A percentile compares a stretch with the other conserved stretches of the same genome.
These are phyloP conservation scores for Meyerozyma elateridarum DNA, from an alignment of 1,139 yeast species.

Conservation along the genomic window DNA sequence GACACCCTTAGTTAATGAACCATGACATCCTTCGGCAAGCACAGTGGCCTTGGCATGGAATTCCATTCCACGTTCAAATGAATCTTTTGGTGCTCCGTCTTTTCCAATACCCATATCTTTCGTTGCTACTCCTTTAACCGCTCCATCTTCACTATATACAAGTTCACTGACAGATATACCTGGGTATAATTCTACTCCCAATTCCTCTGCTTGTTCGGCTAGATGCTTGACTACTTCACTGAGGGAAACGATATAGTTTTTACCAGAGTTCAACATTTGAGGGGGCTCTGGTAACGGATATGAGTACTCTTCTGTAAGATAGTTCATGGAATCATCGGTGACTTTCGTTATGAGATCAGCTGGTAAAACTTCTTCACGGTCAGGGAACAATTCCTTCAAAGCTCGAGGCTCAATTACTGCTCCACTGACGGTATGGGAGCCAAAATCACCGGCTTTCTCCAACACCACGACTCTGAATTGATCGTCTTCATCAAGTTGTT, in stretches of 20 bases:
- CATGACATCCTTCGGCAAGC: conserved; percentile 96
- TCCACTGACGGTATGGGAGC: conserved; percentile 87
- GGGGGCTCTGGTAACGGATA: conserved; percentile 90
- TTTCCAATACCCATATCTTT: conserved; percentile 83
- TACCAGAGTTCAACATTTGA: conserved; percentile 74
- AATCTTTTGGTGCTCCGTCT: conserved; percentile 68
- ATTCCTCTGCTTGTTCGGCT: conserved; percentile 83
- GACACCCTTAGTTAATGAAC: conserved; percentile 77
- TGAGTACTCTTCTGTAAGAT: conserved; percentile 52
- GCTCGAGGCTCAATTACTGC: conserved; percentile 92
- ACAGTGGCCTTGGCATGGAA: conserved; percentile 86
- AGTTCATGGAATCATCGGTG: conserved; percentile 64
- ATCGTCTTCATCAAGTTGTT: conserved; percentile 76
- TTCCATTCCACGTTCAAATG: conserved; percentile 94
- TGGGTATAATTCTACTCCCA: conserved; percentile 92
- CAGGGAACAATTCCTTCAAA: conserved; percentile 78
- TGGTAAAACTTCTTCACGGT: conserved; percentile 72
- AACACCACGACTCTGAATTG: conserved; percentile 79
- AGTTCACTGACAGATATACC: conserved; percentile 87
- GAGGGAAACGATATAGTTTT: conserved; percentile 80
- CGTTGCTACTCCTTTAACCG: conserved; percentile 86
- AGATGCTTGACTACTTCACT: conserved; percentile 78
- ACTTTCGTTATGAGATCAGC: conserved; percentile 72
- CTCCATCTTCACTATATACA: conserved; percentile 52
- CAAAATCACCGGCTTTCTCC: conserved; percentile 92